phyloP scores from a whole-genome alignment of 2,329 filamentous ascomycete species.

The Grosmannia penicillata region DNA sequence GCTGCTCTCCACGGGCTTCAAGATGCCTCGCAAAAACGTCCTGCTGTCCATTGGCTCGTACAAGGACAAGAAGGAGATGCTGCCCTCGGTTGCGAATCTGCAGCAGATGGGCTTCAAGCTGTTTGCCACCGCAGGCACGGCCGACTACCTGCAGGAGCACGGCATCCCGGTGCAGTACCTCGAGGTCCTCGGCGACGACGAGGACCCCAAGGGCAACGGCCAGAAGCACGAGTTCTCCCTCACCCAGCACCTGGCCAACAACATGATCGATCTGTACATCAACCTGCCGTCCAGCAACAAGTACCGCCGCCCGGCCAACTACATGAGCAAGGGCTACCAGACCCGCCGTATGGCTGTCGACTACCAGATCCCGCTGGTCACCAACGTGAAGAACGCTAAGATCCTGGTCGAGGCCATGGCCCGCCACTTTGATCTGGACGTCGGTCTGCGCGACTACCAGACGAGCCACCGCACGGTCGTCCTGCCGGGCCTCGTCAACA shows the following conservation, averaged over 20 bases:
- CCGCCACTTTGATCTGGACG: conserved; percentile 71
- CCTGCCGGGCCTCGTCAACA: conserved; percentile 62
- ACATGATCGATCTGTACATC: conserved; percentile 97
- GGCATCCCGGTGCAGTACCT: conserved; percentile 86
- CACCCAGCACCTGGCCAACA: conserved; percentile 91
- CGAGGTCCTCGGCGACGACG: conserved; percentile 66
- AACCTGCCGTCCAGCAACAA: conserved; percentile 98
- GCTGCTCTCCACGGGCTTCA: conserved; percentile 89
- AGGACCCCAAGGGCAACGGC: conserved; percentile 30
- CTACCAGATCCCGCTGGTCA: conserved; percentile 90
- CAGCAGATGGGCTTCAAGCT: conserved; percentile 88
- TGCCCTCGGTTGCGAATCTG: conserved; percentile 80
- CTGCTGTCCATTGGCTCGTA: conserved; percentile 90
- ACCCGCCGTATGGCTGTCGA: conserved; percentile 97
- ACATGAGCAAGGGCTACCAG: conserved; percentile 95
- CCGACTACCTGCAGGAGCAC: conserved; percentile 90
- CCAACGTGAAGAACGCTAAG: conserved; percentile 98
- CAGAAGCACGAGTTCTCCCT: conserved; percentile 94
- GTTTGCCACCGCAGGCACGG: conserved; percentile 90
- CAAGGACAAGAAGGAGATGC: conserved; percentile 96
- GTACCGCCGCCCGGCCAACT: conserved; percentile 90
- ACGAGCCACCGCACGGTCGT: conserved; percentile 68
- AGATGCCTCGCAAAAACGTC: conserved; percentile 88
- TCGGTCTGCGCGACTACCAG: conserved; percentile 78
- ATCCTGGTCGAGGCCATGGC: conserved; percentile 89